Evolutionary conservation across 257 asterid genomes (phyloP).

Genomic region (Solanum virginianum): DNA sequence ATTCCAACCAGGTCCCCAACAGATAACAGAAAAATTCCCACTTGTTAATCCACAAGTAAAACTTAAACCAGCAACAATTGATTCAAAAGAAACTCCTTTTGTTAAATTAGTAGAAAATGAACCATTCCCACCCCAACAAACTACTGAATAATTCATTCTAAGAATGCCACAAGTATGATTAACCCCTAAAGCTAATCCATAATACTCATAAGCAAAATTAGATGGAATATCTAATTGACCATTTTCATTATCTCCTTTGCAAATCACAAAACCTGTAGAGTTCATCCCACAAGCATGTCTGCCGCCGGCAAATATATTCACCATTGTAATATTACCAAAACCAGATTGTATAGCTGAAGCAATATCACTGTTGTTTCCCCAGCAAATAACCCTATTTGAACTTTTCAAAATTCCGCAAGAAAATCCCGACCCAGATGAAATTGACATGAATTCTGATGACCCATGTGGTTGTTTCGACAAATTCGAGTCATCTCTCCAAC

Average conservation of each 20-base stretch:
- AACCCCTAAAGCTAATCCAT: conserved; percentile 1
- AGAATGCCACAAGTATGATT: conserved; percentile 1
- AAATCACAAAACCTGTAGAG: neutral
- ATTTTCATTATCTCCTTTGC: neutral
- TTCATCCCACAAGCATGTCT: conserved; percentile 3
- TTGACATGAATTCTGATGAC: neutral
- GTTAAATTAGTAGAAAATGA: neutral
- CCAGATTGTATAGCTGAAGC: neutral
- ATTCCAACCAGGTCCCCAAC: conserved; percentile 6
- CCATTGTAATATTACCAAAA: neutral
- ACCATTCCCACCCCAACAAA: conserved; percentile 4
- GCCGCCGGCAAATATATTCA: neutral
- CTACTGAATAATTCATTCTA: neutral
- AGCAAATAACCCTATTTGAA: neutral
- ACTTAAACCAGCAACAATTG: neutral
- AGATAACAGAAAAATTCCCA: neutral
- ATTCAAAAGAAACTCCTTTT: neutral
- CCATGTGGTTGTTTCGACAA: neutral
- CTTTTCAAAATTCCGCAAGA: neutral
- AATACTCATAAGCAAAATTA: neutral
- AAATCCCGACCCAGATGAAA: conserved; percentile 3
- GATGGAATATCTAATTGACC: conserved; percentile 1
- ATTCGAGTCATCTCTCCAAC: neutral
- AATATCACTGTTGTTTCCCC: neutral
- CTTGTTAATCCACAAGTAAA: conserved; percentile 6